A percentile compares a stretch with the other conserved stretches of the same genome.
Evolutionary conservation across 2,329 filamentous ascomycete species (phyloP).

Genomic region (Aureobasidium sp.): DNA sequence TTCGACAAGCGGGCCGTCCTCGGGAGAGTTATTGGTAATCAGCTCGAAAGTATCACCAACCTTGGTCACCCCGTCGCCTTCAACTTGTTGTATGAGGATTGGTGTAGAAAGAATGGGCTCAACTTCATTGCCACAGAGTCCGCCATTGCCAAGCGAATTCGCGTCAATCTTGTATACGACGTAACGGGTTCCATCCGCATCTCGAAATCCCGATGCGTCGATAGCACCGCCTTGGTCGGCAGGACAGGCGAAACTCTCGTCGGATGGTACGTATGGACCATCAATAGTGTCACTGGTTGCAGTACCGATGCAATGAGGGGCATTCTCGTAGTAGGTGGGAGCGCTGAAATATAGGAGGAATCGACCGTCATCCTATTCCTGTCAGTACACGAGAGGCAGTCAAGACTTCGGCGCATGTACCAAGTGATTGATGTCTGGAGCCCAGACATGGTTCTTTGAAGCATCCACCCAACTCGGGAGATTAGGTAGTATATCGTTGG

Average conservation of each 20-base stretch:
- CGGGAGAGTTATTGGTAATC: slow-evolving; percentile 19
- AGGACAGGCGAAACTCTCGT: slow-evolving; percentile 20
- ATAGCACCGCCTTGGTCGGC: slow-evolving; percentile 21
- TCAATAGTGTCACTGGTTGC: slow-evolving; percentile 17
- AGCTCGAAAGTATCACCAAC: slow-evolving; percentile 16
- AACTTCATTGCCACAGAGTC: slow-evolving; percentile 18
- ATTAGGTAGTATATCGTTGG: slow-evolving; percentile 23
- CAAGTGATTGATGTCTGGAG: slow-evolving; percentile 24
- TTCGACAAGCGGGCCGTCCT: slow-evolving; percentile 21
- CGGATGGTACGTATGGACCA: slow-evolving; percentile 19
- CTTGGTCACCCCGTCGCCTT: slow-evolving; percentile 19
- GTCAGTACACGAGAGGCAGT: neutral
- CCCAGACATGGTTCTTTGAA: slow-evolving; percentile 24
- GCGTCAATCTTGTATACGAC: slow-evolving; percentile 23
- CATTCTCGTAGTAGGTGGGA: slow-evolving; percentile 14
- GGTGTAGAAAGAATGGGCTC: slow-evolving; percentile 16
- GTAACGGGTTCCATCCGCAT: slow-evolving; percentile 18
- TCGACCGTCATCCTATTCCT: slow-evolving; percentile 16
- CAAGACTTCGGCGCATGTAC: neutral
- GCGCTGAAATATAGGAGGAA: slow-evolving; percentile 25
- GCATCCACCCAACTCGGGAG: slow-evolving; percentile 22
- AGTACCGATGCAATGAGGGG: slow-evolving; percentile 22
- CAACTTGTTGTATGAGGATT: slow-evolving; percentile 21
- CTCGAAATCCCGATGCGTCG: slow-evolving; percentile 21
- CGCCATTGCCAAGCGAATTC: slow-evolving; percentile 21